These are phyloP conservation scores for Camellia granthamiana DNA, from an alignment of 148 eudicot genomes.

Conservation along the genomic window DNA sequence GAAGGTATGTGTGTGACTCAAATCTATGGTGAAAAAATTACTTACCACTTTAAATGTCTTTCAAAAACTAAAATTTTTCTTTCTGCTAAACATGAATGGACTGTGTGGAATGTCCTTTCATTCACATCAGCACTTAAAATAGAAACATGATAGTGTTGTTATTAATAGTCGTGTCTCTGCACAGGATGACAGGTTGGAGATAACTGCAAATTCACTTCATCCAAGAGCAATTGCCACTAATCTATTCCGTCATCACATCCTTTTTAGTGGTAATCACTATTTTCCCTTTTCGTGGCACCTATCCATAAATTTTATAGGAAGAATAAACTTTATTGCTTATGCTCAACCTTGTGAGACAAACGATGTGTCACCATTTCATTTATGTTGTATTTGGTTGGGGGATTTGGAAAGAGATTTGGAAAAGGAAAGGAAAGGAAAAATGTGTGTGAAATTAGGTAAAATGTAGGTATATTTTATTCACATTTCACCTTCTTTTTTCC, in stretches of 20 bases:
- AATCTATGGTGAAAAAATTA: not conserved
- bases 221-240: constrained; percentile 59
- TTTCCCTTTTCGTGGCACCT: not conserved
- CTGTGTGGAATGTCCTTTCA: not conserved
- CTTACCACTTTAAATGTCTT: not conserved
- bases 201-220: constrained; percentile 73
- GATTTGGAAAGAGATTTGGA: too few relatives aligned
- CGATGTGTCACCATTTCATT: too few relatives aligned
- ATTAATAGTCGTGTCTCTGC: not conserved
- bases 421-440: too few relatives aligned
- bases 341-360: too few relatives aligned
- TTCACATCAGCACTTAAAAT: not conserved
- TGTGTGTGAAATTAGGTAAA: too few relatives aligned
- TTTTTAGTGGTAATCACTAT: constrained; percentile 36
- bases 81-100: not conserved
- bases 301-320: too few relatives aligned
- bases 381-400: too few relatives aligned
- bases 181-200: constrained; percentile 52
- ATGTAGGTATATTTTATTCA: too few relatives aligned
- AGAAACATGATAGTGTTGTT: not conserved
- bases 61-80: too few relatives aligned
- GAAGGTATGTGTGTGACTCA: constrained; percentile 38
- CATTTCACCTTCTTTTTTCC: too few relatives aligned
- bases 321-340: too few relatives aligned
- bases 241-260: constrained; percentile 48